A percentile compares a stretch with the other conserved stretches of the same genome.
These are phyloP conservation scores for Umbelopsis sp. DNA, from an alignment of 371 early-diverging fungal genomes.

Conservation along the genomic window DNA sequence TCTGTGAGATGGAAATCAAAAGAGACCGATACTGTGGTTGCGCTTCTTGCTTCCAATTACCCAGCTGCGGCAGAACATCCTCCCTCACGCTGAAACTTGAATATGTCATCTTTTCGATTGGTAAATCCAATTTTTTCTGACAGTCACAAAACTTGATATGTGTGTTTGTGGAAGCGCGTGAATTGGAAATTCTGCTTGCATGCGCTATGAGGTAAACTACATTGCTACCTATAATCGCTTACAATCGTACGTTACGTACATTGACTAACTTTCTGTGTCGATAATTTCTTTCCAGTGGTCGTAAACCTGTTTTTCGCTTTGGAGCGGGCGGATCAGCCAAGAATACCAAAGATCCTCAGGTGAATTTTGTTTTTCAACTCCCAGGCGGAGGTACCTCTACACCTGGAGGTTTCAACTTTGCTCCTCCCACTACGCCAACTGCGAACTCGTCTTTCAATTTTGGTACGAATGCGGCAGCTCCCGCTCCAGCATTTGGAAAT, in stretches of 20 bases:
- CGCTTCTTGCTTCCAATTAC: not conserved
- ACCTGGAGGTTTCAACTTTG: constrained; percentile 17
- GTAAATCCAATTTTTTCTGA: too few species aligned
- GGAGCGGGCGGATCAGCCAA: constrained; percentile 15
- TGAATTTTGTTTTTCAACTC: constrained; percentile 17
- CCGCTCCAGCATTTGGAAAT: constrained; percentile 5
- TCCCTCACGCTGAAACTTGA: too few species aligned
- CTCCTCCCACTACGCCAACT: constrained; percentile 3
- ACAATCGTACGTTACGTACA: not conserved
- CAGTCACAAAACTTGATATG: too few species aligned
- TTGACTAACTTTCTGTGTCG: not conserved
- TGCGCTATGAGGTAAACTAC: too few species aligned
- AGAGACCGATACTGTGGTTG: not conserved
- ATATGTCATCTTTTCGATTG: too few species aligned
- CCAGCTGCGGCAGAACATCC: not conserved
- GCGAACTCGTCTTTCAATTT: constrained; percentile 2
- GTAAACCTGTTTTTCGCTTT: constrained; percentile 14
- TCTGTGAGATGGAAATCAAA: constrained; percentile 24
- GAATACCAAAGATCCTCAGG: constrained; percentile 16
- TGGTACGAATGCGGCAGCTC: not conserved
- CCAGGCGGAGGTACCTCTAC: constrained; percentile 3
- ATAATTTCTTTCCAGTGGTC: not conserved
- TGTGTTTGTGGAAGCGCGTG: too few species aligned
- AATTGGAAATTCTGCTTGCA: too few species aligned
- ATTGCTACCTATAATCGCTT: too few species aligned